Evolutionary conservation across 2,329 filamentous ascomycete species (phyloP).

Genomic region (Colletotrichum paranaense): DNA sequence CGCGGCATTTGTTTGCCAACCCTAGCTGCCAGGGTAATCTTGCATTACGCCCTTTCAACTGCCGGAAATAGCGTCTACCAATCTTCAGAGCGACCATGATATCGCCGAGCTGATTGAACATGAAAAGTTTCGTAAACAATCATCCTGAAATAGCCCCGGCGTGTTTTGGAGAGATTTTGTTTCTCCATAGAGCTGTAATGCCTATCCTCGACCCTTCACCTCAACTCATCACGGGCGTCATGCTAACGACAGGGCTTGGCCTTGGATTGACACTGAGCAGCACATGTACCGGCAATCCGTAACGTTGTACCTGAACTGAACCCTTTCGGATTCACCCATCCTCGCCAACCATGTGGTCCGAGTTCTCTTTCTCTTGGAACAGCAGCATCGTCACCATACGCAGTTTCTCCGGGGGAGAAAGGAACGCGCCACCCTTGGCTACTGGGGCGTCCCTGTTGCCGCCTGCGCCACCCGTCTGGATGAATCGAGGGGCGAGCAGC

Average conservation of each 20-base stretch:
- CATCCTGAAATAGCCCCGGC: constrained; percentile 18
- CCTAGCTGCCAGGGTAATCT: too few species aligned
- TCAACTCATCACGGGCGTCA: constrained; percentile 21
- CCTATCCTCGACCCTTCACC: background rate
- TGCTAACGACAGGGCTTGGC: constrained; percentile 23
- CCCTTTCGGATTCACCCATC: too few species aligned
- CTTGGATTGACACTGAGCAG: background rate
- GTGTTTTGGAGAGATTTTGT: constrained; percentile 12
- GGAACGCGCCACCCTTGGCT: background rate
- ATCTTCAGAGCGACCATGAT: too few species aligned
- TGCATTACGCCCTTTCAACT: background rate
- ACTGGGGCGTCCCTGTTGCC: constrained; percentile 7
- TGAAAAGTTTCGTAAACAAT: background rate
- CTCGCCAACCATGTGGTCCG: constrained; percentile 17
- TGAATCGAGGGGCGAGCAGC: background rate
- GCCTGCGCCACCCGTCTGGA: constrained; percentile 28
- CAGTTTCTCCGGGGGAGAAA: background rate
- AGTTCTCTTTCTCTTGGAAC: constrained; percentile 18
- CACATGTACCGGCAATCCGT: background rate
- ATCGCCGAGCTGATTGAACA: background rate
- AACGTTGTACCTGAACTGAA: background rate
- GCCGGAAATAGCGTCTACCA: constrained; percentile 12
- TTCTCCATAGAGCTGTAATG: constrained; percentile 21
- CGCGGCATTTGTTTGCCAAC: background rate
- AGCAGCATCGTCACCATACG: constrained; percentile 22